These are phyloP conservation scores for Metschnikowia kofuensis DNA, from an alignment of 805 yeast genomes.

Conservation along the genomic window DNA sequence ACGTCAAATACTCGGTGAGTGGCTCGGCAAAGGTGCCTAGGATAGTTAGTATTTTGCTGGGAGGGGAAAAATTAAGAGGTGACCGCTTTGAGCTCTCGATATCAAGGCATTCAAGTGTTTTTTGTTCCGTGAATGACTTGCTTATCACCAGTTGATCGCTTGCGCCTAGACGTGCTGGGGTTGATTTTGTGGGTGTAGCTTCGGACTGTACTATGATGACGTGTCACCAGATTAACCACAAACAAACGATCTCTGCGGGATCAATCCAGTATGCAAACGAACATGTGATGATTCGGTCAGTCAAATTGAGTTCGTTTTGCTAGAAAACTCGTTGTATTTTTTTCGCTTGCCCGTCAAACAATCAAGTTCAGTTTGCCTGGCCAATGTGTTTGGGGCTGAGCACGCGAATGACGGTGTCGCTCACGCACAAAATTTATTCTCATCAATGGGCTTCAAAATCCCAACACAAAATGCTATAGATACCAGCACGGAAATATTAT, in stretches of 20 bases:
- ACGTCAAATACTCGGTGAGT: constrained; percentile 58
- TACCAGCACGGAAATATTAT: no score
- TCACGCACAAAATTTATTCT: neutral
- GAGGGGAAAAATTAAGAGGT: neutral
- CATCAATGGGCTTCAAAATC: no score
- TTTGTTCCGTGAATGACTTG: no score
- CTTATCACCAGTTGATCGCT: no score
- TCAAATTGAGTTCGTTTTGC: no score
- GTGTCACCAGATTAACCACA: neutral
- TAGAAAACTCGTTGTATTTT: no score
- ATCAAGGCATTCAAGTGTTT: no score
- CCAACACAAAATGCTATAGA: neutral
- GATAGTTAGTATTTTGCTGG: constrained; percentile 13
- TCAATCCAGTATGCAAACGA: no score
- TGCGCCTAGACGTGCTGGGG: neutral
- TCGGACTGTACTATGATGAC: neutral
- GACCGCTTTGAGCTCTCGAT: neutral
- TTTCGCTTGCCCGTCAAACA: no score
- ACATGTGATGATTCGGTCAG: no score
- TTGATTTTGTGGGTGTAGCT: neutral
- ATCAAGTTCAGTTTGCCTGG: no score
- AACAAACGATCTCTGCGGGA: neutral
- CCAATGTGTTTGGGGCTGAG: neutral
- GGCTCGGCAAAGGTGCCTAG: constrained; percentile 74
- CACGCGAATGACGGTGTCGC: neutral